Evolutionary conservation across 2,329 filamentous ascomycete species (phyloP).

Genomic region (Pseudogymnoascus sp.): DNA sequence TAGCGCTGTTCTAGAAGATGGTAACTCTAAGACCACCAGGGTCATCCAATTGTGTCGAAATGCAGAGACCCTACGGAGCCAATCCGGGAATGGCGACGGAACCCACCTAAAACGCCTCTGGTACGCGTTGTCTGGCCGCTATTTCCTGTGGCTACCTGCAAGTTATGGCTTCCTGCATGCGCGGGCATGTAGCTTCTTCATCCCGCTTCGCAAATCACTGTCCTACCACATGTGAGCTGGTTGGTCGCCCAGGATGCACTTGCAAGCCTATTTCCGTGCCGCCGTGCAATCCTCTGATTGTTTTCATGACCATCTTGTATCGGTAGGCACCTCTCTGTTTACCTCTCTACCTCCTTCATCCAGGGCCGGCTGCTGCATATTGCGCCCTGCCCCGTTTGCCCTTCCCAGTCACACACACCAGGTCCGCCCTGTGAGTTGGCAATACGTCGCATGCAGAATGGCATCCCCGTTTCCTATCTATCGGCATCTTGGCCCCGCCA

Average conservation of each 20-base stretch:
- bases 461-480: constrained; percentile 3
- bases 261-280: background rate
- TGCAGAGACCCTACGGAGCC: constrained; percentile 17
- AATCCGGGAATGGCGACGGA: constrained; percentile 23
- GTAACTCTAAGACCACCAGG: constrained; percentile 13
- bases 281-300: constrained; percentile 6
- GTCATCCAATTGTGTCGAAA: constrained; percentile 14
- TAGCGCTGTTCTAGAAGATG: constrained; percentile 22
- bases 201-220: constrained; percentile 6
- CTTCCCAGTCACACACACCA: constrained; percentile 2
- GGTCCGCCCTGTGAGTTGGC: constrained; percentile 5
- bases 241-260: constrained; percentile 3
- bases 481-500: constrained; percentile 1
- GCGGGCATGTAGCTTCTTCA: constrained; percentile 3
- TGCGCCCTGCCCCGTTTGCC: constrained; percentile 1
- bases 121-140: background rate
- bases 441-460: constrained; percentile 5
- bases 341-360: background rate
- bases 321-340: background rate
- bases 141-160: constrained; percentile 5
- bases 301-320: constrained; percentile 5
- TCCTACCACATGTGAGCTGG: constrained; percentile 5
- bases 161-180: background rate
- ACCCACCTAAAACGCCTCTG: constrained; percentile 12
- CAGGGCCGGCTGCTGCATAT: constrained; percentile 2